These are phyloP conservation scores for Collybiopsis luxurians DNA, from an alignment of 768 basidiomycete species.

Conservation along the genomic window DNA sequence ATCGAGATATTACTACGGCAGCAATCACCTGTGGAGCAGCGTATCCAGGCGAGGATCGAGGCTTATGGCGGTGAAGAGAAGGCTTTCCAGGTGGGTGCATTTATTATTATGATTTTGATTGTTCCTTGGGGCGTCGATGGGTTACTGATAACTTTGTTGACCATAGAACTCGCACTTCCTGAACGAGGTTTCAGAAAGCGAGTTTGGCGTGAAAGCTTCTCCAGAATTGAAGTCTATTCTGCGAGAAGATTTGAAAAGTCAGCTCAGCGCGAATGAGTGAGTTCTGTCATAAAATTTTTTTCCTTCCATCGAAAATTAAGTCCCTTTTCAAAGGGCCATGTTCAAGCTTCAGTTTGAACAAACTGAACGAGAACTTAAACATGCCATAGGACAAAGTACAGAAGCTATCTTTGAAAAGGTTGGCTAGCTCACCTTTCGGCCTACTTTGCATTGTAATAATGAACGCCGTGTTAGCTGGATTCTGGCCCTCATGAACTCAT, in stretches of 20 bases:
- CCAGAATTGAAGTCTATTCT: constrained; percentile 8
- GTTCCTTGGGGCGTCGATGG: background rate
- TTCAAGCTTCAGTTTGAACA: constrained; percentile 17
- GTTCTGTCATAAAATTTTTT: no score
- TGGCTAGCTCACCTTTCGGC: no score
- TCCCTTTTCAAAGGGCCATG: constrained; percentile 10
- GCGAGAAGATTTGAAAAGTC: constrained; percentile 6
- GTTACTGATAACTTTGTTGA: background rate
- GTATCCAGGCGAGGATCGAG: constrained; percentile 2
- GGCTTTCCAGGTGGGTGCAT: constrained; percentile 6
- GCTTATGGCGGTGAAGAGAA: constrained; percentile 8
- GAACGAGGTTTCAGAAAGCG: constrained; percentile 7
- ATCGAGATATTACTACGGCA: background rate
- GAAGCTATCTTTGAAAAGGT: constrained; percentile 15
- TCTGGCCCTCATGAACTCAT: constrained; percentile 23
- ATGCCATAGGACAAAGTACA: constrained; percentile 14
- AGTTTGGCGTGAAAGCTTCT: constrained; percentile 5
- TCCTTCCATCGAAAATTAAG: background rate
- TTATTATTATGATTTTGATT: no score
- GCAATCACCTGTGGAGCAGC: constrained; percentile 1
- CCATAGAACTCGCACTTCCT: constrained; percentile 3
- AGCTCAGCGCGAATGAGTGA: constrained; percentile 10
- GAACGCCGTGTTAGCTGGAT: constrained; percentile 21
- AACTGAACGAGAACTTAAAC: constrained; percentile 12
- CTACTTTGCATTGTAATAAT: no score